Base-by-base conservation (phyloP, 257 asterid species). In the Cordia subcordata region DNA sequence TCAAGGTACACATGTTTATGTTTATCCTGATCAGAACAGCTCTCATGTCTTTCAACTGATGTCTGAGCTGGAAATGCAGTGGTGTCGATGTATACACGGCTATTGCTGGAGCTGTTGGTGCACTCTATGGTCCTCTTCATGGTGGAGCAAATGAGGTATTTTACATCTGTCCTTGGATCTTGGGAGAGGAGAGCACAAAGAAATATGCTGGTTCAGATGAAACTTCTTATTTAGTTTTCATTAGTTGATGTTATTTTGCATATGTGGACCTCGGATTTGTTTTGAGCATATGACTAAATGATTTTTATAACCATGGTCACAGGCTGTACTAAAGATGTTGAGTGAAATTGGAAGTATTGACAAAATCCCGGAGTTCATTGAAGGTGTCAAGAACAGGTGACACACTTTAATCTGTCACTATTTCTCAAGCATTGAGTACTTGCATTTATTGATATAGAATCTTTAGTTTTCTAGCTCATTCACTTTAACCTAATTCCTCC, bases 281-380 rank as follows among this genome's bases (percentile, higher is more conserved):
- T 27, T 27, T 27, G 6, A 27, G 6, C 15, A 14, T 17, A 56
- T 12, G 55, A 61, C n/a, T 38, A 61, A 53, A 20, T 42, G 20
- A 39, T 13, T 68, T 53, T 62, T 52, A 21, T 40, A 47, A 65
- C 64, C 40, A 63, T 60, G 32, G 49, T 61, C 65, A 49, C 71
- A 93, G 99, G 97, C 99, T 62, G 99, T 93, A 71, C 97, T 93
- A 70, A 93, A 93, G 83, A 93, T 89, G 99, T 77, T 93, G 77
- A 81, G 79, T 67, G 99, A 89, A 81, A 89, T 93, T 76, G 99
- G 99, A 69, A 86, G 83, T 63, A 49, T 79, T 47, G 96, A 87
- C 60, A 93, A 89, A 33, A 89, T 93, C 72, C 96, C 96, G 0
- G 95, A 87, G 58, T 93, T 89, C 79, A 82, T 93, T 54, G 96